phyloP scores from a whole-genome alignment of 495 filamentous ascomycete species.

The Daldinia caldariorum region DNA sequence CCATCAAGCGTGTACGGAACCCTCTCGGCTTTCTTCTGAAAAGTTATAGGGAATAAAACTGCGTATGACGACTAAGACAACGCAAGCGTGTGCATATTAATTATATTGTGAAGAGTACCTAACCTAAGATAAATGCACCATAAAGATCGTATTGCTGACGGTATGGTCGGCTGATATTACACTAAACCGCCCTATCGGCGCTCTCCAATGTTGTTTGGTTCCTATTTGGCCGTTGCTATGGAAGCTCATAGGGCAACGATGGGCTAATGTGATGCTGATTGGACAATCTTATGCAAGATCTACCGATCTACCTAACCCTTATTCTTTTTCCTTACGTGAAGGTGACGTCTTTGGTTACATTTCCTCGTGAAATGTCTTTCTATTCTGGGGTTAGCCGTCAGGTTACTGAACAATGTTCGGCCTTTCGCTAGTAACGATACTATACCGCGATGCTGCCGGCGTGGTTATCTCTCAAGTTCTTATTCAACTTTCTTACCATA shows the following conservation, averaged over 20 bases:
- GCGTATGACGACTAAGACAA: not conserved
- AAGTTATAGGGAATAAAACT: not conserved
- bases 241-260: constrained; percentile 1
- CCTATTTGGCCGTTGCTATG: not conserved
- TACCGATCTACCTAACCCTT: not conserved
- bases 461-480: not conserved
- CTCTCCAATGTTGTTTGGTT: not conserved
- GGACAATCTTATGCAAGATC: not conserved
- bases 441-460: not conserved
- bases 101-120: not conserved
- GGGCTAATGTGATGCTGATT: not conserved
- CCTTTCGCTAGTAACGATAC: constrained; percentile 14
- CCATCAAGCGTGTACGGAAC: not conserved
- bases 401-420: constrained; percentile 8
- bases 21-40: not conserved
- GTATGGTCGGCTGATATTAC: not conserved
- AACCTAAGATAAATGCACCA: not conserved
- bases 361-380: constrained; percentile 1
- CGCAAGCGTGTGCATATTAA: not conserved
- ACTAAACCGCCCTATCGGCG: not conserved
- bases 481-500: not conserved
- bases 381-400: constrained; percentile 5
- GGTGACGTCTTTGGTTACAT: constrained; percentile 22
- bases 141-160: constrained; percentile 17
- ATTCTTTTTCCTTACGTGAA: not conserved